Base-by-base conservation (phyloP, 495 filamentous ascomycete genomes). In the Aspergillus bertholletiae region DNA sequence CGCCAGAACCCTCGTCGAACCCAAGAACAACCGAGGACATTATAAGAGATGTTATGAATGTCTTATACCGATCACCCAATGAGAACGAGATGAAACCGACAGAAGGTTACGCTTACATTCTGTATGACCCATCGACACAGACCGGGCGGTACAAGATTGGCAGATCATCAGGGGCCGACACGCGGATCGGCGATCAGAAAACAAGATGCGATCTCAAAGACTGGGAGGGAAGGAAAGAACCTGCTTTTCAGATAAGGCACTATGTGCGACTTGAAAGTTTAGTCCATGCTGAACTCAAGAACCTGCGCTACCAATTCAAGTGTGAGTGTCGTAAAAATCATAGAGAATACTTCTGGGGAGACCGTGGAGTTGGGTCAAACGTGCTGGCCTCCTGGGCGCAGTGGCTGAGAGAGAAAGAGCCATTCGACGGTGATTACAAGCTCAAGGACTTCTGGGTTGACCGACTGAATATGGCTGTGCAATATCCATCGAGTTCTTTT, bases 191-290 rank as follows among this genome's bases (percentile, higher is more conserved):
- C 24, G 41, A 56, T 11, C 57, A 55, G 20, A 53, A 37, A 15
- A 56, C 28, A 13, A 49, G 46, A 41, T 59, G 57, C 18, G 48
- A 47, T 7, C 32, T 57, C 20, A 41, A 40, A 3, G 18, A n/a
- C 4, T 57, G 51, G 32, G 34, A 44, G 9, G 49, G 44, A 20
- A 45, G 51, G 22, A 35, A 27, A 12, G 39, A 52, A 7, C 53
- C 53, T 18, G 44, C 53, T 9, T 43, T 17, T 0, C 43, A 48
- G 4, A 28, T 54, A 13, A 21, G 40, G 12, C 44, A 54, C 32
- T 60, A 60, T 24, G 47, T 50, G 22, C 48, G 54, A 6, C 28
- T 60, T 26, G 58, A 60, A 15, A 50, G 49, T 28, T 15, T 60
- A 30, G 53, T 46, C 1, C 50, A 50, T 22, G 52, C 34, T 30